Evolutionary conservation across 805 yeast genomes (phyloP).

Genomic region (Pichia scutulata): DNA sequence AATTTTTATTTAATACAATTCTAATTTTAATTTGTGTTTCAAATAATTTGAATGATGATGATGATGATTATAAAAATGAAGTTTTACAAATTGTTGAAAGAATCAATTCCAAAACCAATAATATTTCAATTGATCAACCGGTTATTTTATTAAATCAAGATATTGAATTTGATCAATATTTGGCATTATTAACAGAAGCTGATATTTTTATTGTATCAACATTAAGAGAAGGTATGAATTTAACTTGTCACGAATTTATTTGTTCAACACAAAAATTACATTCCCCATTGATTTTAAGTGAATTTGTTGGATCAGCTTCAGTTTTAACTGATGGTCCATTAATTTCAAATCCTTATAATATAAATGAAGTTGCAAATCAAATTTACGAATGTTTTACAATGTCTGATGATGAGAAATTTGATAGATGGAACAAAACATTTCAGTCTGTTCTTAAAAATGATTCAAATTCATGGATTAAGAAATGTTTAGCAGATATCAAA

Average conservation of each 20-base stretch:
- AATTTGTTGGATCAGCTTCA: slow-evolving; percentile 90
- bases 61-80: slow-evolving; percentile 61
- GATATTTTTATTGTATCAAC: slow-evolving; percentile 83
- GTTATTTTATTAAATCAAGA: slow-evolving; percentile 86
- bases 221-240: slow-evolving; percentile 93
- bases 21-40: slow-evolving; percentile 76
- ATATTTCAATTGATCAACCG: slow-evolving; percentile 71
- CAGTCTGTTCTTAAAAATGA: slow-evolving; percentile 58
- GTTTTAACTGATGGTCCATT: slow-evolving; percentile 65
- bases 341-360: slow-evolving; percentile 89
- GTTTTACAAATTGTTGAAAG: slow-evolving; percentile 73
- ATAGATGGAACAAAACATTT: slow-evolving; percentile 56
- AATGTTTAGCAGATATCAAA: slow-evolving; percentile 46
- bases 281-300: slow-evolving; percentile 81
- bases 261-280: slow-evolving; percentile 63
- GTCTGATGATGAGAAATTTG: slow-evolving; percentile 46
- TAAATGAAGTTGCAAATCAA: slow-evolving; percentile 52
- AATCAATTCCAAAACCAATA: slow-evolving; percentile 69
- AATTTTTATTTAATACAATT: slow-evolving; percentile 58
- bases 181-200: slow-evolving; percentile 81
- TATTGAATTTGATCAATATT: slow-evolving; percentile 78
- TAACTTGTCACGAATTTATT: slow-evolving; percentile 91
- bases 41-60: slow-evolving; percentile 44
- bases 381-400: slow-evolving; percentile 61
- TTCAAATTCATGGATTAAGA: slow-evolving; percentile 64